These are phyloP conservation scores for Fusarium bactridioides DNA, from an alignment of 2,329 filamentous ascomycete genomes.

Conservation along the genomic window DNA sequence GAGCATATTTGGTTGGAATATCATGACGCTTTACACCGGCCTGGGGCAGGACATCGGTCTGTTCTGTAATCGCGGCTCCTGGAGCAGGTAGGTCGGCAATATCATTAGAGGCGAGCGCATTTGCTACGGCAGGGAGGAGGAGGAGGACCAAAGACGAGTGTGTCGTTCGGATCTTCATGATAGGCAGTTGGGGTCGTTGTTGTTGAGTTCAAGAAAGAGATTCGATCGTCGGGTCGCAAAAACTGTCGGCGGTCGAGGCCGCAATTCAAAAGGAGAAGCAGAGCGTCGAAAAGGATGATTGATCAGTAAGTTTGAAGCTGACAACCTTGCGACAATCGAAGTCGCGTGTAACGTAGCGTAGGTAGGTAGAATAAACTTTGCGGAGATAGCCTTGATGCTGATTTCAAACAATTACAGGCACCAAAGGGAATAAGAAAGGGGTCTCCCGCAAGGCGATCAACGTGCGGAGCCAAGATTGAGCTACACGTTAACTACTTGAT, in stretches of 20 bases:
- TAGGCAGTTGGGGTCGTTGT: constrained; percentile 35
- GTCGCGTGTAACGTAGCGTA: constrained; percentile 31
- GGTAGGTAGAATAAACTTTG: constrained; percentile 24
- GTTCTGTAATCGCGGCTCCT: constrained; percentile 36
- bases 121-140: constrained; percentile 64
- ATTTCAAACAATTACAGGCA: not conserved
- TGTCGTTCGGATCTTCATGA: constrained; percentile 67
- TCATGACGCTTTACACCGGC: constrained; percentile 47
- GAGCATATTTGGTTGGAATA: constrained; percentile 74
- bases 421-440: not conserved
- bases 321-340: constrained; percentile 19
- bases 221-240: constrained; percentile 4
- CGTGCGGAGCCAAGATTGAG: not conserved
- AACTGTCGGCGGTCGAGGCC: constrained; percentile 21
- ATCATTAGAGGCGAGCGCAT: constrained; percentile 50
- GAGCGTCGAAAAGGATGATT: not conserved
- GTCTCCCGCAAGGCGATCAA: not conserved
- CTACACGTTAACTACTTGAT: constrained; percentile 1
- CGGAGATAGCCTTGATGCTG: constrained; percentile 24
- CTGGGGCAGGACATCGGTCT: constrained; percentile 38
- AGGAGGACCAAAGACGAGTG: constrained; percentile 67
- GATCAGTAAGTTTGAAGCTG: constrained; percentile 3
- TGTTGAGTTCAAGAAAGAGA: not conserved
- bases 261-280: constrained; percentile 1
- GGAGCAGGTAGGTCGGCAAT: constrained; percentile 35